These are phyloP conservation scores for Sporothrix sp. DNA, from an alignment of 2,329 filamentous ascomycete species.

Conservation along the genomic window DNA sequence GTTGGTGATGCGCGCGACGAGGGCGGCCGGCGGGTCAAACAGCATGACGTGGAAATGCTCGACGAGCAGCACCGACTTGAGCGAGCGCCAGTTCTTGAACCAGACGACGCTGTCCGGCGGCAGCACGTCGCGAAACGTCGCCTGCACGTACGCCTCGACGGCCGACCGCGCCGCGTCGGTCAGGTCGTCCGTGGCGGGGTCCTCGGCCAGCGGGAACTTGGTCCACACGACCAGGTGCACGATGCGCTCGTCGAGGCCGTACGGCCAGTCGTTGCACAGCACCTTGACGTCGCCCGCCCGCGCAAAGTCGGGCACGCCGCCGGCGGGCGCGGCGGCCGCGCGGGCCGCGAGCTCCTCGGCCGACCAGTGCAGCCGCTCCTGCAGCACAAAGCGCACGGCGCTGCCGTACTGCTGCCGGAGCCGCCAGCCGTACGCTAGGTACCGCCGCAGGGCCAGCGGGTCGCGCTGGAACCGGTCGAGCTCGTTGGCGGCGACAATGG, in stretches of 20 bases:
- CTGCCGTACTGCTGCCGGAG: slow-evolving; percentile 62
- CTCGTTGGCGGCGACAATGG: slow-evolving; percentile 53
- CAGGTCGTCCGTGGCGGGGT: slow-evolving; percentile 54
- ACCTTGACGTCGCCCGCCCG: slow-evolving; percentile 35
- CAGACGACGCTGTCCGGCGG: slow-evolving; percentile 52
- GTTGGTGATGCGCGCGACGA: slow-evolving; percentile 60
- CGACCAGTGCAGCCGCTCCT: slow-evolving; percentile 60
- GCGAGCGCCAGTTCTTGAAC: slow-evolving; percentile 81
- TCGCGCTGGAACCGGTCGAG: slow-evolving; percentile 68
- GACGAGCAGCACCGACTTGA: slow-evolving; percentile 78
- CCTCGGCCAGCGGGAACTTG: slow-evolving; percentile 70
- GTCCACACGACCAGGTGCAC: slow-evolving; percentile 88
- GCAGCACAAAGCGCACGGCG: slow-evolving; percentile 66
- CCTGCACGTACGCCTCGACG: slow-evolving; percentile 62
- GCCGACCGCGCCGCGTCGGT: slow-evolving; percentile 50
- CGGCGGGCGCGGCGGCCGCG: neutral
- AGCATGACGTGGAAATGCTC: slow-evolving; percentile 97
- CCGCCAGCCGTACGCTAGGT: slow-evolving; percentile 57
- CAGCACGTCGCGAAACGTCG: slow-evolving; percentile 49
- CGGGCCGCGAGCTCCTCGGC: slow-evolving; percentile 28
- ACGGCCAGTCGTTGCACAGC: slow-evolving; percentile 88
- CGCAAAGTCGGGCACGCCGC: slow-evolving; percentile 31
- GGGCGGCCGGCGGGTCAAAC: slow-evolving; percentile 59
- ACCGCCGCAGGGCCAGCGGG: slow-evolving; percentile 69
- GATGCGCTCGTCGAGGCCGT: slow-evolving; percentile 68